These are phyloP conservation scores for Alloteropsis angusta DNA, from an alignment of 202 grass and related monocot genomes.

Conservation along the genomic window DNA sequence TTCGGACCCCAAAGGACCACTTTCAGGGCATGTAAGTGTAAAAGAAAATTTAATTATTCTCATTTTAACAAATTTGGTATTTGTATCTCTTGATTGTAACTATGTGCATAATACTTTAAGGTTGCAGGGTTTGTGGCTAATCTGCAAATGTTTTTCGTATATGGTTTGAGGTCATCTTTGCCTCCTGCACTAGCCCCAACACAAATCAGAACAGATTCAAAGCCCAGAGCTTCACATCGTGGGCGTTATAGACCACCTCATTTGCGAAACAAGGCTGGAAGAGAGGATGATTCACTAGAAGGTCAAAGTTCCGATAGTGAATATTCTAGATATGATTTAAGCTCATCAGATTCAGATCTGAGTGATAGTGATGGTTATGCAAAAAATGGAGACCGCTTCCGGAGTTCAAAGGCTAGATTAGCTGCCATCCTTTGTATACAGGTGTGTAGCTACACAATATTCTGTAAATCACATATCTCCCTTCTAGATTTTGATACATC, in stretches of 20 bases:
- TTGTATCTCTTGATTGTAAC: slow-evolving; percentile 28
- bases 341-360: slow-evolving; percentile 90
- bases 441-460: slow-evolving; percentile 31
- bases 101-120: slow-evolving; percentile 50
- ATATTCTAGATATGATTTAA: slow-evolving; percentile 67
- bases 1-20: slow-evolving; percentile 64
- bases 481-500: slow-evolving; percentile 23
- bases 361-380: slow-evolving; percentile 74
- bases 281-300: slow-evolving; percentile 23
- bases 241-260: slow-evolving; percentile 79
- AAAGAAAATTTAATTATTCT: background rate
- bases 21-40: slow-evolving; percentile 85
- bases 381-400: slow-evolving; percentile 56
- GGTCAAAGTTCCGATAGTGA: slow-evolving; percentile 59
- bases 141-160: slow-evolving; percentile 76
- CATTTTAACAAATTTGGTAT: slow-evolving; percentile 4
- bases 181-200: slow-evolving; percentile 29
- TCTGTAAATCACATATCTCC: background rate
- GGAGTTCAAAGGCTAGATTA: slow-evolving; percentile 90
- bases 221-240: slow-evolving; percentile 32
- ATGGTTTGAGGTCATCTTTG: slow-evolving; percentile 55
- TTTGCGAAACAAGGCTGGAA: slow-evolving; percentile 53
- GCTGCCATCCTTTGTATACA: slow-evolving; percentile 75
- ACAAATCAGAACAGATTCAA: slow-evolving; percentile 33
- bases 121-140: slow-evolving; percentile 84